Percentiles rank a stretch among this genome's conserved stretches.
Evolutionary conservation across 2,329 filamentous ascomycete species (phyloP).

Genomic region (Claviceps purpurea): DNA sequence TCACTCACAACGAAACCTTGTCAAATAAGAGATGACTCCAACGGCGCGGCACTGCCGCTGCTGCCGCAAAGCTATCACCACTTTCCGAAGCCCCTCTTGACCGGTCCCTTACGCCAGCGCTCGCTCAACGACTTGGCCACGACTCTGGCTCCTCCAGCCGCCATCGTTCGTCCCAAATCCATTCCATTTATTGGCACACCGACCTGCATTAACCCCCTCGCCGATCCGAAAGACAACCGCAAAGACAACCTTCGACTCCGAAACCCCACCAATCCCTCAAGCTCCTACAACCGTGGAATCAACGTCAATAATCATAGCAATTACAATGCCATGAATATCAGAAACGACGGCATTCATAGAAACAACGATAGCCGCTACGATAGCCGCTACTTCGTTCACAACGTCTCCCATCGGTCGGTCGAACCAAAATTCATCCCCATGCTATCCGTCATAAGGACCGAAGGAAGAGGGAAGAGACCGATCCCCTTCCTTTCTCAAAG

Average conservation of each 20-base stretch:
- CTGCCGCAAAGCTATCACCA: not conserved
- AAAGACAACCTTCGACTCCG: not conserved
- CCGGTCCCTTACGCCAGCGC: conserved; percentile 1
- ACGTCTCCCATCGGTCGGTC: not conserved
- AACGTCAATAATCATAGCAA: not conserved
- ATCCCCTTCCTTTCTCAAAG: conserved; percentile 3
- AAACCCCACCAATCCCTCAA: not conserved
- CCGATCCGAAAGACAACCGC: not conserved
- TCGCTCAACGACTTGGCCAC: conserved; percentile 3
- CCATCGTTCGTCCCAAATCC: conserved; percentile 3
- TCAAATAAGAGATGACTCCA: not conserved
- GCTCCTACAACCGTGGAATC: not conserved
- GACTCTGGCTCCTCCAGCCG: not conserved
- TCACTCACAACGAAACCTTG: not conserved
- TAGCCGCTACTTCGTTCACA: not conserved
- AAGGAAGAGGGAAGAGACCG: conserved; percentile 5
- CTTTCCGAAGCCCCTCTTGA: not conserved
- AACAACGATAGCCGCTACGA: not conserved
- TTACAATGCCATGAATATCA: not conserved
- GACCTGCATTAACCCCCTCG: not conserved
- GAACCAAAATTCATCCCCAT: conserved; percentile 11
- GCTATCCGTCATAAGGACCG: conserved; percentile 11
- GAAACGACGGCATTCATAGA: not conserved
- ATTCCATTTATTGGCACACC: not conserved
- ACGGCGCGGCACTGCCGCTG: not conserved